These are phyloP conservation scores for Phaffomyces antillensis DNA, from an alignment of 805 yeast species.

Conservation along the genomic window DNA sequence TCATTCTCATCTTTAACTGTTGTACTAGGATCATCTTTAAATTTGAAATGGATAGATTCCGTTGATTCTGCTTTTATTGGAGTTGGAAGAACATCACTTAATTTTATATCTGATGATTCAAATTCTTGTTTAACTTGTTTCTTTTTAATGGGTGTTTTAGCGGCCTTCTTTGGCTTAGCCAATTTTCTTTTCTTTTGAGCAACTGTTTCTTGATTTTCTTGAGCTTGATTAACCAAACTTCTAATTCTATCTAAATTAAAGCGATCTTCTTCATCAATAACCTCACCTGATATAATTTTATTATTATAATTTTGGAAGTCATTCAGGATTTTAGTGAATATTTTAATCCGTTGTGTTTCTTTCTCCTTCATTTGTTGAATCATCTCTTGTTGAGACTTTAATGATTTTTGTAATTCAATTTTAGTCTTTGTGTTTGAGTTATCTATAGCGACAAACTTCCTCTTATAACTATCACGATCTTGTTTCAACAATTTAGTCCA, in stretches of 20 bases:
- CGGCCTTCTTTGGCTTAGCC: neutral
- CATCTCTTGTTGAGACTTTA: slow-evolving; percentile 10
- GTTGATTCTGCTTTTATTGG: neutral
- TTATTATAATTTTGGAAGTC: slow-evolving; percentile 15
- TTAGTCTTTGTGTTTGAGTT: neutral
- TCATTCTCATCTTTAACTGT: neutral
- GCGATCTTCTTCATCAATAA: slow-evolving; percentile 12
- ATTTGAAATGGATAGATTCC: slow-evolving; percentile 8
- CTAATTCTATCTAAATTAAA: slow-evolving; percentile 14
- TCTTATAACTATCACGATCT: slow-evolving; percentile 5
- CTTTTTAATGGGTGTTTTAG: too few species aligned
- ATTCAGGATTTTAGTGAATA: slow-evolving; percentile 18
- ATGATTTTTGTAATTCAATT: neutral
- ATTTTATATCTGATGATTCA: neutral
- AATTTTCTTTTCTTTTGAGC: slow-evolving; percentile 4
- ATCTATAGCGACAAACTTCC: neutral
- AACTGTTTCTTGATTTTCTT: neutral
- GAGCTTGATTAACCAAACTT: slow-evolving; percentile 1
- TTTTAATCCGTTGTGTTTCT: slow-evolving; percentile 10
- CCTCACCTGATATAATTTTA: slow-evolving; percentile 13
- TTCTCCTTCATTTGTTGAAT: slow-evolving; percentile 5
- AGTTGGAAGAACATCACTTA: neutral
- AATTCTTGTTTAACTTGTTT: neutral
- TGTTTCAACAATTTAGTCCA: slow-evolving; percentile 14
- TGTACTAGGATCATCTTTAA: neutral